Base-by-base conservation (phyloP, 768 basidiomycete genomes). In the Lentinula edodes region DNA sequence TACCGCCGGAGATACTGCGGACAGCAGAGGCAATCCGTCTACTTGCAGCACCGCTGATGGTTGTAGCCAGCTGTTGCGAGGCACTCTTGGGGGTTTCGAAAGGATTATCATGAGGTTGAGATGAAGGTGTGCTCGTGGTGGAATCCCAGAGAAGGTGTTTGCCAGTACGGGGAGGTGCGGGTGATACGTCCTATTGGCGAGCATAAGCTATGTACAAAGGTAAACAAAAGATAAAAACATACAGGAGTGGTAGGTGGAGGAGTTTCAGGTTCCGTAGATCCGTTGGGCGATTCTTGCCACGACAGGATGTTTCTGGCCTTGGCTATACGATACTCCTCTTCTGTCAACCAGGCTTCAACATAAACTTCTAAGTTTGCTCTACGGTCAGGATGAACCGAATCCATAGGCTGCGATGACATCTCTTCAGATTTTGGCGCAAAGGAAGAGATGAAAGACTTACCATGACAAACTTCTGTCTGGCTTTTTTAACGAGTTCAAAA, bases 271-370 rank as follows among this genome's bases (percentile, higher is more conserved):
- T 83, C 83, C 39, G 66, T 70, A 16, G 76, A 72, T 10, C 74
- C 70, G 61, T 76, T 77, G 23, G 78, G 77, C 15, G 78, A 73
- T 63, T 90, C 88, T 68, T 90, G 89, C 88, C 88, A 90, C 16
- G 84, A 86, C 16, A 91, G 70, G 41, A 84, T 76, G 60, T 80
- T 80, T 43, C 79, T 77, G 16, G 79, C 78, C 65, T 90, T 90
- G 1, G 88, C 86, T 52, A 79, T 78, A 54, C 78, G 76, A 70
- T 89, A 88, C 65, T 90, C 86, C 61, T 85, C 88, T 60, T 91
- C 90, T 10, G 85, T 85, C 58, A 91, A 77, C 91, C 91, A 93
- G 18, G 77, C 79, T 70, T 91, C 90, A n/a, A 92, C 81, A 66
- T 81, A 88, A 35, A 91, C 85, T 63, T 89, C 85, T 28, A 91